Conservation (phyloP, 768 basidiomycete species). For the Lentinula raphanica region DNA sequence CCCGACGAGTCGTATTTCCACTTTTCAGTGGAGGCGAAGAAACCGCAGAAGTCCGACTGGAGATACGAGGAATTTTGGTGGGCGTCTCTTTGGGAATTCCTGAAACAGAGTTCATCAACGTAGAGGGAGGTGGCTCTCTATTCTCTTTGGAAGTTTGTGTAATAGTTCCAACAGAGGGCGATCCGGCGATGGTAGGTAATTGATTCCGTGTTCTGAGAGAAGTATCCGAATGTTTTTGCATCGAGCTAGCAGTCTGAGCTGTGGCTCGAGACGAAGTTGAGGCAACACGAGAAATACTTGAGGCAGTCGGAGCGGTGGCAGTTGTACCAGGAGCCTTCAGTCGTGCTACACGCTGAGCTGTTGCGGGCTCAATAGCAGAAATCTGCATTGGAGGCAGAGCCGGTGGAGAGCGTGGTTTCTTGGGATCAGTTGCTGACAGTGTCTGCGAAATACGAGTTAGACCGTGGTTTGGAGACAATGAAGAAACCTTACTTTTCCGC, state of each 20-base stretch:
- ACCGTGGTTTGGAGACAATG: conserved; percentile 11
- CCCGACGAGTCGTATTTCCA: conserved; percentile 48
- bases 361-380: conserved; percentile 72
- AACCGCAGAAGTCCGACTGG: conserved; percentile 74
- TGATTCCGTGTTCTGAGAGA: conserved; percentile 70
- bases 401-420: conserved; percentile 64
- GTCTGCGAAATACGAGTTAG: conserved; percentile 45
- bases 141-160: conserved; percentile 46
- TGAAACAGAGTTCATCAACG: conserved; percentile 45
- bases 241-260: conserved; percentile 79
- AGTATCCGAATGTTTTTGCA: conserved; percentile 83
- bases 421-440: conserved; percentile 74
- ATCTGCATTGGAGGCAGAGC: conserved; percentile 89
- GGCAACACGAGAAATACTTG: conserved; percentile 15
- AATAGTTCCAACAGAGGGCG: conserved; percentile 77
- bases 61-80: conserved; percentile 89
- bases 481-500: conserved; percentile 71
- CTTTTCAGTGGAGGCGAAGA: conserved; percentile 67
- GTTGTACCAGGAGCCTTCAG: conserved; percentile 56
- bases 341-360: conserved; percentile 80
- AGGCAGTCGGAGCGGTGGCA: conserved; percentile 18
- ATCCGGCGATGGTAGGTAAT: conserved; percentile 89
- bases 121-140: conserved; percentile 52
- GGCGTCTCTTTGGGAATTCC: conserved; percentile 75
- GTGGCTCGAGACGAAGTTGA: conserved; percentile 58